These are phyloP conservation scores for Solanum boliviense DNA, from an alignment of 257 asterid species.

Conservation along the genomic window DNA sequence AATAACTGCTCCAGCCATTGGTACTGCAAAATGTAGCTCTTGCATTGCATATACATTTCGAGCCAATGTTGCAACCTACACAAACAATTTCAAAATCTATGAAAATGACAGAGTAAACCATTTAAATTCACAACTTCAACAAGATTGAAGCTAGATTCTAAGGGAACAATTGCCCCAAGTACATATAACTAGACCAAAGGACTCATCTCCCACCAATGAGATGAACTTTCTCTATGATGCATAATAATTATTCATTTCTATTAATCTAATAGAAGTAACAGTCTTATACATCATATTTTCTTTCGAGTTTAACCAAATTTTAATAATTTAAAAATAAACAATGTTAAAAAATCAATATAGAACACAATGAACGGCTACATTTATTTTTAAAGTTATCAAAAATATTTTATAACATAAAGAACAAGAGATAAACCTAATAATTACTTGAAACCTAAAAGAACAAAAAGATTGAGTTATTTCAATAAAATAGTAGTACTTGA, in stretches of 20 bases:
- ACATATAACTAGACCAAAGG: no score
- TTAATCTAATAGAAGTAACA: background rate
- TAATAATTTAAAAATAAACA: background rate
- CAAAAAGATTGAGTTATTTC: background rate
- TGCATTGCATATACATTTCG: constrained; percentile 32
- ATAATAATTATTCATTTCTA: background rate
- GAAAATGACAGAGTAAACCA: background rate
- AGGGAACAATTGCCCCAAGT: no score
- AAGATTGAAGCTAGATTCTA: no score
- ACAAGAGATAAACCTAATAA: background rate
- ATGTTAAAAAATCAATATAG: background rate
- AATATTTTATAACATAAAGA: background rate
- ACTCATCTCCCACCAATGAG: no score
- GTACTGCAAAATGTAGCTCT: constrained; percentile 35
- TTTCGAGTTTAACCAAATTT: background rate
- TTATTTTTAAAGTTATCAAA: background rate
- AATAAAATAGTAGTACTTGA: background rate
- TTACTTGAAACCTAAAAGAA: no score
- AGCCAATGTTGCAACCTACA: constrained; percentile 27
- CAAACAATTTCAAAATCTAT: background rate
- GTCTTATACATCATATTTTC: background rate
- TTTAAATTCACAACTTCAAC: background rate
- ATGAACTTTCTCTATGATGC: no score
- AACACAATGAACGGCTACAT: background rate
- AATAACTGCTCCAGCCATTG: constrained; percentile 30